phyloP scores from a whole-genome alignment of 2,329 filamentous ascomycete genomes.

The Ophiostoma ips region DNA sequence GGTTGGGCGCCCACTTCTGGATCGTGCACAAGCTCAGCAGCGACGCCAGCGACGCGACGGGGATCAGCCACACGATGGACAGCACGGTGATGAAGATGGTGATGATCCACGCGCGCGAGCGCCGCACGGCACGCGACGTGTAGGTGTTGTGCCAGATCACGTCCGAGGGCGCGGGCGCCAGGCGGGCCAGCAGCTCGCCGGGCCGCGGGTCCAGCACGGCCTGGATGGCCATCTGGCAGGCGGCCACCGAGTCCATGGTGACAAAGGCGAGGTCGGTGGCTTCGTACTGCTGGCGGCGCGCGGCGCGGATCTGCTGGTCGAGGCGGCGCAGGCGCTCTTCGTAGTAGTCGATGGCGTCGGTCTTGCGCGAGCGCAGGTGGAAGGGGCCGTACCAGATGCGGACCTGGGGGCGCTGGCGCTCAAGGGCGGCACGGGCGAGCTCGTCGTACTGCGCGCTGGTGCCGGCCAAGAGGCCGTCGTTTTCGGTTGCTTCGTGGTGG shows the following conservation, averaged over 20 bases:
- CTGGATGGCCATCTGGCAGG: slow-evolving; percentile 90
- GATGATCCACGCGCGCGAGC: slow-evolving; percentile 68
- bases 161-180: slow-evolving; percentile 77
- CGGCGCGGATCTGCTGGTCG: slow-evolving; percentile 57
- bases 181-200: slow-evolving; percentile 68
- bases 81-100: slow-evolving; percentile 72
- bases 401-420: slow-evolving; percentile 48
- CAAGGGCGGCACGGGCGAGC: slow-evolving; percentile 12
- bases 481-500: slow-evolving; percentile 29
- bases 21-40: slow-evolving; percentile 74
- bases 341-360: slow-evolving; percentile 91
- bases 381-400: slow-evolving; percentile 69
- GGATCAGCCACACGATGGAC: slow-evolving; percentile 76
- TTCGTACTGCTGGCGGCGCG: slow-evolving; percentile 62
- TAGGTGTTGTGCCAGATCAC: slow-evolving; percentile 97
- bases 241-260: slow-evolving; percentile 90
- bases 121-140: slow-evolving; percentile 55
- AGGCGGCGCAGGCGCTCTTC: slow-evolving; percentile 68
- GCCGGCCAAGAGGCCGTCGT: slow-evolving; percentile 41
- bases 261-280: slow-evolving; percentile 83
- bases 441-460: slow-evolving; percentile 24
- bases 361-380: slow-evolving; percentile 52
- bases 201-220: slow-evolving; percentile 85
- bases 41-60: slow-evolving; percentile 66
- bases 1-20: slow-evolving; percentile 51